phyloP scores from a whole-genome alignment of 371 early-diverging fungal species.

The Capniomyces stellatus region DNA sequence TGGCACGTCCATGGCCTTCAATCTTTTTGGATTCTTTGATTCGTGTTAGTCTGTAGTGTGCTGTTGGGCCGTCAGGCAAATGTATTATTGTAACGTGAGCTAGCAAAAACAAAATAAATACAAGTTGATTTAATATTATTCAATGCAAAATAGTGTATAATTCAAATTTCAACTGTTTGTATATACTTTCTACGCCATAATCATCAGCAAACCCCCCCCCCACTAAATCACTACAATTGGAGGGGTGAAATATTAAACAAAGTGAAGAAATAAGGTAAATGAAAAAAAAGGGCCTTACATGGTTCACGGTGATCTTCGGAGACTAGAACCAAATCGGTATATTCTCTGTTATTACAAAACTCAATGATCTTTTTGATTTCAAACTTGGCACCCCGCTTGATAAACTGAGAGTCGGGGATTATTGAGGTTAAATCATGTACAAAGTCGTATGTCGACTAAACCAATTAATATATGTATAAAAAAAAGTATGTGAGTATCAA shows the following conservation, averaged over 20 bases:
- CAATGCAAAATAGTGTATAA: not conserved
- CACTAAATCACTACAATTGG: too few species aligned
- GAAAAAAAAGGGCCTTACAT: too few species aligned
- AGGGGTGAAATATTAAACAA: too few species aligned
- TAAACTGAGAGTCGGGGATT: conserved; percentile 81
- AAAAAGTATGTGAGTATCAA: too few species aligned
- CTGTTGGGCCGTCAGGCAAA: conserved; percentile 92
- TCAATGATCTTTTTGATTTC: conserved; percentile 80
- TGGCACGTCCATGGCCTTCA: conserved; percentile 63
- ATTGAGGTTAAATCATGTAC: conserved; percentile 74
- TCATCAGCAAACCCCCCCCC: too few species aligned
- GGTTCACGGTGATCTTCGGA: conserved; percentile 83
- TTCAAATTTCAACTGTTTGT: not conserved
- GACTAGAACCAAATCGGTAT: conserved; percentile 79
- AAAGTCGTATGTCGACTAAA: conserved; percentile 50
- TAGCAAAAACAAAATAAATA: too few species aligned
- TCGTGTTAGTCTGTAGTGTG: conserved; percentile 80
- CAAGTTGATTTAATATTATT: too few species aligned
- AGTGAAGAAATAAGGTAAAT: too few species aligned
- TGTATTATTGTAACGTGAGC: conserved; percentile 84
- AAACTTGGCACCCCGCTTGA: conserved; percentile 71
- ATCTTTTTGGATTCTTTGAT: conserved; percentile 61
- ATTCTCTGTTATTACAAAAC: conserved; percentile 70
- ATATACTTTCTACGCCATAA: not conserved
- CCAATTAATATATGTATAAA: too few species aligned